These are phyloP conservation scores for Cercophora scortea DNA, from an alignment of 495 filamentous ascomycete genomes.

Conservation along the genomic window DNA sequence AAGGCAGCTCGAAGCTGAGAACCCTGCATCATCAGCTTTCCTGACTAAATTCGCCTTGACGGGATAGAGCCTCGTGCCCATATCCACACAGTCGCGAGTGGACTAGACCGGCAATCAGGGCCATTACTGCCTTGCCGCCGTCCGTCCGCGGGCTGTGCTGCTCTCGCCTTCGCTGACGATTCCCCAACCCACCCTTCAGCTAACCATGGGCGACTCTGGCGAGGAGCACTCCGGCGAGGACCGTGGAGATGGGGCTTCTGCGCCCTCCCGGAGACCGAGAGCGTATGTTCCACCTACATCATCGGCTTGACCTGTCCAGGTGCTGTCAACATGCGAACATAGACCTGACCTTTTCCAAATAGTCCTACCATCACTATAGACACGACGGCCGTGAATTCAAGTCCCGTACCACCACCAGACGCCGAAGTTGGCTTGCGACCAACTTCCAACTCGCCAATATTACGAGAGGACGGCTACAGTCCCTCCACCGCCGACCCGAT, in stretches of 20 bases:
- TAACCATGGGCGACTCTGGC: constrained; percentile 16
- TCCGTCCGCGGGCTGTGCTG: background rate
- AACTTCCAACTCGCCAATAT: constrained; percentile 33
- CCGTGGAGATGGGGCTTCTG: constrained; percentile 9
- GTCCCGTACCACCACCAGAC: constrained; percentile 9
- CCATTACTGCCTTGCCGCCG: no score
- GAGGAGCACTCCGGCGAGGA: constrained; percentile 8
- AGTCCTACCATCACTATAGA: constrained; percentile 70
- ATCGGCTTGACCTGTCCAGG: background rate
- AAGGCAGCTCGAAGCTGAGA: no score
- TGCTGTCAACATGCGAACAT: background rate
- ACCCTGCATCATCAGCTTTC: background rate
- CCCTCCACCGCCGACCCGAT: constrained; percentile 35
- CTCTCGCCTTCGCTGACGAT: constrained; percentile 12
- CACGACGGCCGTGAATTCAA: constrained; percentile 55
- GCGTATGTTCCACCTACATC: constrained; percentile 15
- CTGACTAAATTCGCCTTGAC: background rate
- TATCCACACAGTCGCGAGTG: constrained; percentile 1
- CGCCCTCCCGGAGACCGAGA: constrained; percentile 15
- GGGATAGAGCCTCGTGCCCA: background rate
- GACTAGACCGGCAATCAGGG: background rate
- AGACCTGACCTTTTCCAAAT: background rate
- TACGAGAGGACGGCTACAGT: constrained; percentile 38
- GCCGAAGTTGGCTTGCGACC: constrained; percentile 6
- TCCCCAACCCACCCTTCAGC: constrained; percentile 10